Conservation (phyloP, 148 eudicot species). For the Cornus suecica region DNA sequence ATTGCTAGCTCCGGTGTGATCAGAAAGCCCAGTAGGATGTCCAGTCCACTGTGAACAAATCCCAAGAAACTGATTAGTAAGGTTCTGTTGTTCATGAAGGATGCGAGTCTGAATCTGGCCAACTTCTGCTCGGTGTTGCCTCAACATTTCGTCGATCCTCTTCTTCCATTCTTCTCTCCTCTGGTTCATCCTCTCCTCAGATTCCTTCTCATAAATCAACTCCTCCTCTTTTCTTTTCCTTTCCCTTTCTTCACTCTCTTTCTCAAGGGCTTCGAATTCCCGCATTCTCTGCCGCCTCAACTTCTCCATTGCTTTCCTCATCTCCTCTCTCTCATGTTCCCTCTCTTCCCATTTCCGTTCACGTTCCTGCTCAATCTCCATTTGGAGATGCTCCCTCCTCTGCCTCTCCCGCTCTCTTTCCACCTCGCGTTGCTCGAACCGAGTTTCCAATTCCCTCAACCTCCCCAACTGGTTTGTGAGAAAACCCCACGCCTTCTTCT, state of each 20-base stretch:
- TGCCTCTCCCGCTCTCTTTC: constrained; percentile 72
- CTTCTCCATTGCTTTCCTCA: constrained; percentile 50
- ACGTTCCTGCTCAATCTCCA: constrained; percentile 50
- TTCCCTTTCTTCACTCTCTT: constrained; percentile 59
- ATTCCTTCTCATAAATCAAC: constrained; percentile 50
- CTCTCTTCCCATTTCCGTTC: constrained; percentile 56
- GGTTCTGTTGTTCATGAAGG: constrained; percentile 81
- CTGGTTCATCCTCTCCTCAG: constrained; percentile 69
- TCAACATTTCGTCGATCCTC: constrained; percentile 66
- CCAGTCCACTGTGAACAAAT: constrained; percentile 88
- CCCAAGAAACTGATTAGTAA: constrained; percentile 66
- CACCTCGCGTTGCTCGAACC: constrained; percentile 61
- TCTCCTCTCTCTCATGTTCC: constrained; percentile 44
- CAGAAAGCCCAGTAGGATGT: constrained; percentile 70
- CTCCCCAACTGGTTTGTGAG: constrained; percentile 57
- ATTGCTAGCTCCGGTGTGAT: constrained; percentile 64
- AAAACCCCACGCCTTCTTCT: constrained; percentile 65
- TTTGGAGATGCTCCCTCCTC: constrained; percentile 41
- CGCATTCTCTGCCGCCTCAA: constrained; percentile 46
- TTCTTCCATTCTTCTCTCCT: constrained; percentile 78
- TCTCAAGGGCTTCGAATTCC: constrained; percentile 67
- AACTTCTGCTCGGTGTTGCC: constrained; percentile 74
- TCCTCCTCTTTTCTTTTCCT: constrained; percentile 60
- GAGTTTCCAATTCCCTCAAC: constrained; percentile 64
- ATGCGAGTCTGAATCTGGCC: constrained; percentile 70